Percentiles rank a stretch among this genome's conserved stretches.
These are phyloP conservation scores for Candida vaughaniae DNA, from an alignment of 805 yeast genomes.

Conservation along the genomic window DNA sequence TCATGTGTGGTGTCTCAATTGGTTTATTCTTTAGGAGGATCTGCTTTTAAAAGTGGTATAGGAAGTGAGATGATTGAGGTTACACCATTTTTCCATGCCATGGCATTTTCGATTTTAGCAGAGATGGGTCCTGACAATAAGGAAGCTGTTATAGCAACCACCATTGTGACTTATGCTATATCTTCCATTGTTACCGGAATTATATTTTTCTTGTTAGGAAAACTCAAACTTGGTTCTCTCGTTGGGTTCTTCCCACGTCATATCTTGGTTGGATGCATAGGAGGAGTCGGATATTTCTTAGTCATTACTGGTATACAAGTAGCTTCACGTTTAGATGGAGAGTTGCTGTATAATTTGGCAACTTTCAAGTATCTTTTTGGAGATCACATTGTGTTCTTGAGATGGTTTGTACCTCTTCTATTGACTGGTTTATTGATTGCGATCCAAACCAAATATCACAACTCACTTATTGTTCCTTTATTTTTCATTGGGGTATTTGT, in stretches of 20 bases:
- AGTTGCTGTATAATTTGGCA: conserved; percentile 59
- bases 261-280: conserved; percentile 94
- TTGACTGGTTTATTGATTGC: conserved; percentile 61
- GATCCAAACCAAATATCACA: conserved; percentile 53
- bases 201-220: conserved; percentile 75
- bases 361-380: conserved; percentile 56
- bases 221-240: conserved; percentile 73
- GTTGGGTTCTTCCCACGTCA: conserved; percentile 97
- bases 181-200: conserved; percentile 85
- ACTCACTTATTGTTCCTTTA: conserved; percentile 76
- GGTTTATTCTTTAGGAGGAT: conserved; percentile 86
- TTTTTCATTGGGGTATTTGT: conserved; percentile 73
- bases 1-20: conserved; percentile 89
- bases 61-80: conserved; percentile 99
- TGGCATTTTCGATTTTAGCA: conserved; percentile 73
- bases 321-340: conserved; percentile 75
- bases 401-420: conserved; percentile 68
- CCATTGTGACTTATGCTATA: conserved; percentile 79
- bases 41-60: conserved; percentile 84
- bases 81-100: conserved; percentile 96
- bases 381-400: conserved; percentile 25
- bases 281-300: conserved; percentile 95
- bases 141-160: conserved; percentile 72
- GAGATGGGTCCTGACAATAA: conserved; percentile 50
- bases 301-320: conserved; percentile 91